These are phyloP conservation scores for Podospora tetraspora DNA, from an alignment of 495 filamentous ascomycete species.

Conservation along the genomic window DNA sequence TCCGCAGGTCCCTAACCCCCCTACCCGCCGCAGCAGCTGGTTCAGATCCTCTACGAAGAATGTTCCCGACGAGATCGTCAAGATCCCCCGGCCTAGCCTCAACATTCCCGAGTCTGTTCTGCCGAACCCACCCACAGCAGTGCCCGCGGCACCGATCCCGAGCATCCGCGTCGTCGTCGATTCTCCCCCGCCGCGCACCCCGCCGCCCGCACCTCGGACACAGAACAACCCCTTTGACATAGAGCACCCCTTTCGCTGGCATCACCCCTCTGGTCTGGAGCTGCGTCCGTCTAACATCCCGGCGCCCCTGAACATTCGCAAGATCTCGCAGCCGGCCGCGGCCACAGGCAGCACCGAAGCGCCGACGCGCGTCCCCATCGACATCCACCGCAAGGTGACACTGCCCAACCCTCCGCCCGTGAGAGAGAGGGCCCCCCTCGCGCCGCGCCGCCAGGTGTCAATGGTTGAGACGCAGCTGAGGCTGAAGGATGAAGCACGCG, in stretches of 20 bases:
- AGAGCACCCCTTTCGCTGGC: not conserved
- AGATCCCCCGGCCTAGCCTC: not conserved
- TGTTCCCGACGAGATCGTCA: not conserved
- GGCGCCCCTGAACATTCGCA: not conserved
- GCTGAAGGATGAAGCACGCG: not conserved
- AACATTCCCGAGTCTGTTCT: not conserved
- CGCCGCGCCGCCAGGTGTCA: not conserved
- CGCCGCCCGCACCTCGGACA: not conserved
- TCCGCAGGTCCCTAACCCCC: not conserved
- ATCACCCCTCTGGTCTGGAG: not conserved
- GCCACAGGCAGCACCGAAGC: too few relatives aligned
- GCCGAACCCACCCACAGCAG: not conserved
- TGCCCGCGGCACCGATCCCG: not conserved
- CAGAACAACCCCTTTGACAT: not conserved
- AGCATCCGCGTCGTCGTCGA: not conserved
- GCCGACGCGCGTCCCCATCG: not conserved
- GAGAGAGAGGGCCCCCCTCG: not conserved
- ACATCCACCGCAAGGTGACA: not conserved
- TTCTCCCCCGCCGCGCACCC: not conserved
- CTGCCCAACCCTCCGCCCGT: not conserved
- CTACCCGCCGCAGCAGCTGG: not conserved
- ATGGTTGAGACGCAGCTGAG: not conserved
- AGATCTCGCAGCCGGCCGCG: not conserved
- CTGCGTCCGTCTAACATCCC: not conserved
- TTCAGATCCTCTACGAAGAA: not conserved